Conservation (phyloP, 768 basidiomycete species). For the Hypsizygus marmoreus region DNA sequence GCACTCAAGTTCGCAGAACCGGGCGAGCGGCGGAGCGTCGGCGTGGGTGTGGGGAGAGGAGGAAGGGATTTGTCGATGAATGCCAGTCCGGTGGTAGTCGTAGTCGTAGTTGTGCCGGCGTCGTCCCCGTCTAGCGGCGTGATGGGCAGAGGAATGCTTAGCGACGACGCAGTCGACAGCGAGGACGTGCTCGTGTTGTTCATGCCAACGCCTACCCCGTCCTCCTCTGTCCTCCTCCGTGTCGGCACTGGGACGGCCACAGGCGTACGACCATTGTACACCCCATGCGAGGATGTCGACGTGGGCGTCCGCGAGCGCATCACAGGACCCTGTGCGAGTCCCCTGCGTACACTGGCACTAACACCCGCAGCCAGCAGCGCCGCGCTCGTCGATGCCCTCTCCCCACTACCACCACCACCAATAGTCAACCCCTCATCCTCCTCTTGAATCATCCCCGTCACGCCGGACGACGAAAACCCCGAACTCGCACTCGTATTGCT, state of each 20-base stretch:
- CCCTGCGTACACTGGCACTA: too few species aligned
- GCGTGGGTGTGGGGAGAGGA: slow-evolving; percentile 27
- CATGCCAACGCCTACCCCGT: too few species aligned
- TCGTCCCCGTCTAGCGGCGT: slow-evolving; percentile 32
- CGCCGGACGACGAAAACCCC: background rate
- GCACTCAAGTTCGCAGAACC: slow-evolving; percentile 8
- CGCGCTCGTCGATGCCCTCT: too few species aligned
- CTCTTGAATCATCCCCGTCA: background rate
- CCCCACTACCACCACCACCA: background rate
- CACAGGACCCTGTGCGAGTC: too few species aligned
- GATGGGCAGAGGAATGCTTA: slow-evolving; percentile 35
- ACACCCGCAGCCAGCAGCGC: too few species aligned
- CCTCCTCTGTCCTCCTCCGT: too few species aligned
- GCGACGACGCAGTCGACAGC: slow-evolving; percentile 34
- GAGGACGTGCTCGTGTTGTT: slow-evolving; percentile 15
- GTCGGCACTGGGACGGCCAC: too few species aligned
- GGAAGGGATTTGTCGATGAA: slow-evolving; percentile 40
- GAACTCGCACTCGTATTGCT: background rate
- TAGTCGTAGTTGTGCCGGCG: background rate
- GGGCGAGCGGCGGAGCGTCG: slow-evolving; percentile 1
- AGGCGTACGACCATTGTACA: too few species aligned
- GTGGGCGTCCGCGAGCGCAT: too few species aligned
- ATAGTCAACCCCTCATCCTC: background rate
- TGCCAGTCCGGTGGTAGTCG: slow-evolving; percentile 11
- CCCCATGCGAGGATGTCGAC: too few species aligned